Evolutionary conservation across 202 grass and related monocot species (phyloP), one percentile per base, ranked within the genome.

Genomic region (Sporobolus alterniflorus): DNA sequence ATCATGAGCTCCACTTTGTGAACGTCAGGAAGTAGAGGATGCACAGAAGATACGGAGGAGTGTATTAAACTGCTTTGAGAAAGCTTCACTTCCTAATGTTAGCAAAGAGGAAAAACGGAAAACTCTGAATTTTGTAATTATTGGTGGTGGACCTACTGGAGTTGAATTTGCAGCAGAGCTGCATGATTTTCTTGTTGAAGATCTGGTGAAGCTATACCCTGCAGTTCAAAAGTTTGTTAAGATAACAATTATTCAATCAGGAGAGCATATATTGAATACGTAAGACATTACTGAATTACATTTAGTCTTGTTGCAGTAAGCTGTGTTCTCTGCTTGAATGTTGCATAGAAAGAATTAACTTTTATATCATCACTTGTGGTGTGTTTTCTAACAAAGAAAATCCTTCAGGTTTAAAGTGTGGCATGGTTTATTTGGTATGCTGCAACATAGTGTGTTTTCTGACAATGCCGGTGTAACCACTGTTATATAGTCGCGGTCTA

Each of bases 101-200:
- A 84, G 76, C 51, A 91, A 94, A 78, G 96, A 98, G 67, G 86
- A 91, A 74, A 95, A 88, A 87, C 89, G 59, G 80, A 93, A 84
- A 72, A 73, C 59, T 46, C 89, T 98, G 55, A 91, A 98, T 91
- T 98, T 98, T 87, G 91, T 98, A 46, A 84, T 98, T 77, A 92
- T 98, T 67, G 96, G 96, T 64, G 96, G 92, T 75, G 96, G 96
- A 73, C 96, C 96, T 61, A 98, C 96, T 73, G 96, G 96, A 55
- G 96, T 98, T 72, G 96, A 98, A 88, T 98, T 98, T 87, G 89
- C 96, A 62, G 96, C 96, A 60, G 96, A 98, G 77, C 77, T 98
- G 79, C 96, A 98, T 78, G 96, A 98, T 87, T 98, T 94, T 90
- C 82, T 98, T 72, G 74, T 92, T 0, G 93, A 98, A 85, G 96